Evolutionary conservation across 805 yeast species (phyloP).

Genomic region (Torulaspora franciscae): DNA sequence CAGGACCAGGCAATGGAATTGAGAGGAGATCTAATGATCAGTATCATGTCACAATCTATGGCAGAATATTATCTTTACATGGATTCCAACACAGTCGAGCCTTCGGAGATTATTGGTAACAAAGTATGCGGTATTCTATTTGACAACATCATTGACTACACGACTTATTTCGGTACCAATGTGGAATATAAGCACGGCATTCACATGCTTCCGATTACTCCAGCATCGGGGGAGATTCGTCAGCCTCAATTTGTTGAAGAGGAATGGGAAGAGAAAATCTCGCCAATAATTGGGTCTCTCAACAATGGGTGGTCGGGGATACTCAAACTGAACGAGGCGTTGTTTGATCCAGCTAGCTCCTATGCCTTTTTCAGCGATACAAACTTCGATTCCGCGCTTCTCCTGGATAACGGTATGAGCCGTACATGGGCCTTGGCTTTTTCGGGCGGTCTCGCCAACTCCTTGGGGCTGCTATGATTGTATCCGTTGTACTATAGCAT

Average conservation of each 20-base stretch:
- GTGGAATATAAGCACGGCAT: conserved; percentile 69
- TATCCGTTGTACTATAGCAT: background rate
- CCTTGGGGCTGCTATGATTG: conserved; percentile 14
- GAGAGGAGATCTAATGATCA: conserved; percentile 55
- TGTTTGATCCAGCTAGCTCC: conserved; percentile 40
- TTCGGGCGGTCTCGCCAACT: conserved; percentile 44
- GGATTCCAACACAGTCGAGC: conserved; percentile 47
- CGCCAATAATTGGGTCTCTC: conserved; percentile 38
- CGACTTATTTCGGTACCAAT: conserved; percentile 63
- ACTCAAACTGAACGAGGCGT: conserved; percentile 37
- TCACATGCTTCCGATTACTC: conserved; percentile 65
- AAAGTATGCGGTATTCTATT: conserved; percentile 65
- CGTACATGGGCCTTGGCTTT: conserved; percentile 58
- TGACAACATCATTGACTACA: conserved; percentile 68
- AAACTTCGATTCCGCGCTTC: conserved; percentile 32
- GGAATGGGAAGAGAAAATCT: conserved; percentile 49
- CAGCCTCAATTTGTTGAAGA: conserved; percentile 43
- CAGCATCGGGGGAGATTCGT: conserved; percentile 43
- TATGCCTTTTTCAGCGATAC: conserved; percentile 41
- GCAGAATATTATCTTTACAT: conserved; percentile 49
- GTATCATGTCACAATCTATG: conserved; percentile 51
- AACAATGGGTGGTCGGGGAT: conserved; percentile 66
- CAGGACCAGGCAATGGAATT: conserved; percentile 50
- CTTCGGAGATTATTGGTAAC: conserved; percentile 48
- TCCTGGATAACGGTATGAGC: conserved; percentile 59